Percentiles rank a stretch among this genome's conserved stretches.
phyloP scores from a whole-genome alignment of 768 basidiomycete species.

The Lactarius tabidus region DNA sequence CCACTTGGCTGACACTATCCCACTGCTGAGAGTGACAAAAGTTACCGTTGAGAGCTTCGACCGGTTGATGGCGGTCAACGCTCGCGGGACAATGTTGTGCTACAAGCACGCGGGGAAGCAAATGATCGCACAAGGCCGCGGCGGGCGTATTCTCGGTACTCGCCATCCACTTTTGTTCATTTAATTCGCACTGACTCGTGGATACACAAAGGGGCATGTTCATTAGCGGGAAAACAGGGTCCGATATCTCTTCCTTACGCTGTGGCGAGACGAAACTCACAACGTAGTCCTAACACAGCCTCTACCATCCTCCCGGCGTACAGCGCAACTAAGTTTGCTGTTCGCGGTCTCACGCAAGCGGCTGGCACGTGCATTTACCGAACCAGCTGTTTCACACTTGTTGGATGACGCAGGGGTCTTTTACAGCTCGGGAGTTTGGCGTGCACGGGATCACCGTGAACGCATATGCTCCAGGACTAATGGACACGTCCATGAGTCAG shows the following conservation, averaged over 20 bases:
- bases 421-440: constrained; percentile 23
- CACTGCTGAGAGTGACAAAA: background rate
- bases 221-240: constrained; percentile 21
- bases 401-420: background rate
- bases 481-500: constrained; percentile 26
- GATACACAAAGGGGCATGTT: constrained; percentile 15
- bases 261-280: background rate
- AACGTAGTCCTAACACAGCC: background rate
- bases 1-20: background rate
- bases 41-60: constrained; percentile 12
- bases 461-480: constrained; percentile 26
- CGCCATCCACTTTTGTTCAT: background rate
- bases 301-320: constrained; percentile 4
- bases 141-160: constrained; percentile 24
- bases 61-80: constrained; percentile 13
- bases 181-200: background rate
- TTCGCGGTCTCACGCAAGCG: constrained; percentile 27
- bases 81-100: constrained; percentile 25
- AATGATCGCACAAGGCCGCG: constrained; percentile 25
- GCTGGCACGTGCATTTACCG: constrained; percentile 8
- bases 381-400: background rate
- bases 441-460: constrained; percentile 28
- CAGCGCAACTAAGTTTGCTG: constrained; percentile 27
- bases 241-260: background rate
- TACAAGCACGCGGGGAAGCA: constrained; percentile 28